phyloP scores from a whole-genome alignment of 768 basidiomycete genomes.

The Mycena sanguinolenta region DNA sequence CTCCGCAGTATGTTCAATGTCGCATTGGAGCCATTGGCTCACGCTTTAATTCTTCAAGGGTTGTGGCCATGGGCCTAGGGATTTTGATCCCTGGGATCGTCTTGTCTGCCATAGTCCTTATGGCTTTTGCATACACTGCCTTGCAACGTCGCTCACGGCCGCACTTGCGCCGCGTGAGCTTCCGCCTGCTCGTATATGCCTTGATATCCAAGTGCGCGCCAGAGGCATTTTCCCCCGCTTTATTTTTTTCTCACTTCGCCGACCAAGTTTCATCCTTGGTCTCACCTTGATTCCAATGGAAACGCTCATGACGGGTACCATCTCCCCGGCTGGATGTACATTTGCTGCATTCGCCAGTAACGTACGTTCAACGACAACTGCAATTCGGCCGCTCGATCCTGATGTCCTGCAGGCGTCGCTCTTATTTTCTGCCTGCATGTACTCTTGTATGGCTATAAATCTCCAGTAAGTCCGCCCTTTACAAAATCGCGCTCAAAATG shows the following conservation, averaged over 20 bases:
- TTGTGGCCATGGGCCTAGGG: neutral
- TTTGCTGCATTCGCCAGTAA: slow-evolving; percentile 2
- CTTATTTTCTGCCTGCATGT: slow-evolving; percentile 18
- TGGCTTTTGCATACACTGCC: neutral
- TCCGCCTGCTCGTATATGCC: slow-evolving; percentile 18
- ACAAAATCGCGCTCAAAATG: neutral
- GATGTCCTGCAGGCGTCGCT: neutral
- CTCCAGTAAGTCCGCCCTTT: slow-evolving; percentile 5
- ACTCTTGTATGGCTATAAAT: slow-evolving; percentile 20
- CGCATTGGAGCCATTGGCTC: neutral
- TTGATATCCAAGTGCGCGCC: slow-evolving; percentile 9
- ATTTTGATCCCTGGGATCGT: neutral
- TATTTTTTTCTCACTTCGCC: neutral
- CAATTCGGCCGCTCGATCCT: neutral
- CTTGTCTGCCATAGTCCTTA: neutral
- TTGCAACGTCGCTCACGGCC: neutral
- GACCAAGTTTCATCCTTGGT: neutral
- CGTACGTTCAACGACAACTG: neutral
- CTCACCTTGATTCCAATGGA: neutral
- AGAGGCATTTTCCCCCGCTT: neutral
- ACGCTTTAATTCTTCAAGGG: neutral
- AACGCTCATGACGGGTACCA: neutral
- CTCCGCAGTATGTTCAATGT: neutral
- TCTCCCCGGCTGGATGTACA: neutral
- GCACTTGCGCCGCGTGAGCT: neutral